These are phyloP conservation scores for Plectranthus barbatus DNA, from an alignment of 257 asterid genomes.

Conservation along the genomic window DNA sequence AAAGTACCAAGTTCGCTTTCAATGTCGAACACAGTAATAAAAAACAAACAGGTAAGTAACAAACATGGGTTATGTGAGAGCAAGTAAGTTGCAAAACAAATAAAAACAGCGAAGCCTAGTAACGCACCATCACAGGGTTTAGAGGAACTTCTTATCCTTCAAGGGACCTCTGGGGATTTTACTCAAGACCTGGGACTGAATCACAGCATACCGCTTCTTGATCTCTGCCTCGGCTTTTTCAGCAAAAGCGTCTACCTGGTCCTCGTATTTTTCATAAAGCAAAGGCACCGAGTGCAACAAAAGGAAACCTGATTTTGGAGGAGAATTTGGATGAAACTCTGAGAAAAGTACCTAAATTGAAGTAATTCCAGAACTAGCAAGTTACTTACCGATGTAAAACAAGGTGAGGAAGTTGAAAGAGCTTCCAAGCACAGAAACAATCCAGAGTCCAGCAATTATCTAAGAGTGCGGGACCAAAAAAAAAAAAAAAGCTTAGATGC, in stretches of 20 bases:
- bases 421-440: slow-evolving; percentile 65
- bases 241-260: slow-evolving; percentile 74
- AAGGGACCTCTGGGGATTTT: slow-evolving; percentile 66
- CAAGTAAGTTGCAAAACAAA: slow-evolving; percentile 26
- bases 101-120: slow-evolving; percentile 13
- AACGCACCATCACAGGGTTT: slow-evolving; percentile 16
- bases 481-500: neutral
- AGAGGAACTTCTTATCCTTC: slow-evolving; percentile 59
- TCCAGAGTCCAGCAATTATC: slow-evolving; percentile 80
- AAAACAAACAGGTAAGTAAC: slow-evolving; percentile 20
- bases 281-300: slow-evolving; percentile 68
- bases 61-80: slow-evolving; percentile 27
- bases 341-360: neutral
- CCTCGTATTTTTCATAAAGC: slow-evolving; percentile 73
- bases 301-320: slow-evolving; percentile 42
- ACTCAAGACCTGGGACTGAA: slow-evolving; percentile 58
- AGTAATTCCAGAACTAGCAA: neutral
- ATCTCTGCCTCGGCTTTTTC: slow-evolving; percentile 84
- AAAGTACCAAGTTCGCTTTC: slow-evolving; percentile 2
- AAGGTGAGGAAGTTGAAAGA: slow-evolving; percentile 71
- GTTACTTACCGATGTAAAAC: slow-evolving; percentile 56
- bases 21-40: slow-evolving; percentile 20
- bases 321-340: neutral
- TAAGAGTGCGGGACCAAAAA: slow-evolving; percentile 12
- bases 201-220: slow-evolving; percentile 70